These are phyloP conservation scores for Sarocladium oryzae DNA, from an alignment of 2,329 filamentous ascomycete genomes.

Conservation along the genomic window DNA sequence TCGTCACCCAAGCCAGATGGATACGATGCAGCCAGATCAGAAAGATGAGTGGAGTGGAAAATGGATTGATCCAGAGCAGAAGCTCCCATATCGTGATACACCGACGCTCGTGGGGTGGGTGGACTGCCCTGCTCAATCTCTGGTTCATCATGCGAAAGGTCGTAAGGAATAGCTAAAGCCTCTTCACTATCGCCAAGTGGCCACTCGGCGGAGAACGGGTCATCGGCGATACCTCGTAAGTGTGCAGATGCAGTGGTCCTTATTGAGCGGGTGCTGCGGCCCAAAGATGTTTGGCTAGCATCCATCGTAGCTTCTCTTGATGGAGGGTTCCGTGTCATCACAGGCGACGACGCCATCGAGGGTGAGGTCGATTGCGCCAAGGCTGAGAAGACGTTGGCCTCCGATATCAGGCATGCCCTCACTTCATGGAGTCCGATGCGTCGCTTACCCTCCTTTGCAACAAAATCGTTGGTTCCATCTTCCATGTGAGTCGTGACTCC, in stretches of 20 bases:
- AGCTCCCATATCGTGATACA: constrained; percentile 31
- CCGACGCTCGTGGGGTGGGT: constrained; percentile 49
- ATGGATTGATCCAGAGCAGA: constrained; percentile 12
- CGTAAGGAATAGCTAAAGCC: constrained; percentile 51
- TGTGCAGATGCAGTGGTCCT: background rate
- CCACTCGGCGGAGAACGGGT: constrained; percentile 16
- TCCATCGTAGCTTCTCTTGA: constrained; percentile 23
- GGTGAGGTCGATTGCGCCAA: constrained; percentile 44
- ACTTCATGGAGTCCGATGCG: constrained; percentile 58
- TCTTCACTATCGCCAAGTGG: constrained; percentile 45
- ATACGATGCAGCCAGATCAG: background rate
- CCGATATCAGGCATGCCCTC: constrained; percentile 58
- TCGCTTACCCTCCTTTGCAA: constrained; percentile 57
- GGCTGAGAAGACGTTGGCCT: constrained; percentile 58
- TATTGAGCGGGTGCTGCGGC: constrained; percentile 14
- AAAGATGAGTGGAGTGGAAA: constrained; percentile 14
- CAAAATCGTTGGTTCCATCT: constrained; percentile 21
- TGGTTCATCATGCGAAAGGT: constrained; percentile 32
- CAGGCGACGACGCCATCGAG: constrained; percentile 44
- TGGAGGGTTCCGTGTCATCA: constrained; percentile 31
- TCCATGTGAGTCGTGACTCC: constrained; percentile 47
- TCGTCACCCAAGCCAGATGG: background rate
- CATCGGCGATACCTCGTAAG: constrained; percentile 12
- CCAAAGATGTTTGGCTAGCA: constrained; percentile 14
- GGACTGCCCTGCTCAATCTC: constrained; percentile 30